Conservation (phyloP, 345 rosid species). For the Geranium rotundifolium region DNA sequence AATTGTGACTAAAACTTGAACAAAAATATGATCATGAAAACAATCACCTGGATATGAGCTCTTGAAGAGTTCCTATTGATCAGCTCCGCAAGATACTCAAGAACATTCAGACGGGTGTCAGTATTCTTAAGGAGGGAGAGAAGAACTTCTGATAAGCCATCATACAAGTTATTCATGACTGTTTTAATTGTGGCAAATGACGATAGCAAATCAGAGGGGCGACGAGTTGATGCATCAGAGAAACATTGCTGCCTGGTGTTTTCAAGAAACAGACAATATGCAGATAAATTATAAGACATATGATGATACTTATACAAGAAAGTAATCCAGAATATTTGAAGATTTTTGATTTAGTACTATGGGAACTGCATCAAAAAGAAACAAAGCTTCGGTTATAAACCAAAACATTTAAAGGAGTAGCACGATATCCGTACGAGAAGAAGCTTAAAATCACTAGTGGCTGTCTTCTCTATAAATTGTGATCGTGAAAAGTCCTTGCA, state of each 20-base stretch:
- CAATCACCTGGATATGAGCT: conserved; percentile 72
- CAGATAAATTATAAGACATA: not conserved
- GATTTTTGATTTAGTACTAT: too few relatives aligned
- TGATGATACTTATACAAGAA: not conserved
- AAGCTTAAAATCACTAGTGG: too few relatives aligned
- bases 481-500: too few relatives aligned
- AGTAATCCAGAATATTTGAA: not conserved
- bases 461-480: too few relatives aligned
- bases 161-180: conserved; percentile 58
- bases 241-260: conserved; percentile 82
- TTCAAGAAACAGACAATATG: conserved; percentile 11
- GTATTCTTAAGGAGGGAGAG: conserved; percentile 53
- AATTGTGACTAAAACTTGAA: not conserved
- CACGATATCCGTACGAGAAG: too few relatives aligned
- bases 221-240: conserved; percentile 75
- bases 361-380: too few relatives aligned
- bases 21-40: not conserved
- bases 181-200: conserved; percentile 82
- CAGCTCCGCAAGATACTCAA: conserved; percentile 92
- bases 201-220: conserved; percentile 70
- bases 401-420: too few relatives aligned
- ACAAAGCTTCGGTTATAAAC: too few relatives aligned
- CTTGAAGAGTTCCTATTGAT: conserved; percentile 83
- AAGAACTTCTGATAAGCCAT: conserved; percentile 61
- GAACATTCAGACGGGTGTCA: conserved; percentile 72